Conservation (phyloP, 1,284 basidiomycete genomes). For the Meira miltonrushii region DNA sequence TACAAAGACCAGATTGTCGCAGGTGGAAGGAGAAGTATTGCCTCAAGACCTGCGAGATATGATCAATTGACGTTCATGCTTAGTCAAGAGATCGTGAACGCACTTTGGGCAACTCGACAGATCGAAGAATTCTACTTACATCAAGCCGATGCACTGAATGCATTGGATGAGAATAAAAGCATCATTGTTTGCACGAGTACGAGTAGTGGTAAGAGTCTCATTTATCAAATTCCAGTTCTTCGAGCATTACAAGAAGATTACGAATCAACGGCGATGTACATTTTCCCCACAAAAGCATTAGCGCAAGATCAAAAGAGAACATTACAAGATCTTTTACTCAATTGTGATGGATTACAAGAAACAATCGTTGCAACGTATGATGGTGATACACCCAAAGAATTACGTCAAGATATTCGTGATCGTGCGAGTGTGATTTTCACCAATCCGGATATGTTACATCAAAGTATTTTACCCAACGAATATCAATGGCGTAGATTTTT, state of each 20-base stretch:
- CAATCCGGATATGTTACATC: slow-evolving; percentile 72
- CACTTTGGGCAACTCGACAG: slow-evolving; percentile 63
- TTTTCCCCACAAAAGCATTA: slow-evolving; percentile 89
- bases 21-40: slow-evolving; percentile 41
- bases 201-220: slow-evolving; percentile 84
- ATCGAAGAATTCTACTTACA: slow-evolving; percentile 71
- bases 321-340: slow-evolving; percentile 57
- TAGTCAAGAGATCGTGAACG: slow-evolving; percentile 58
- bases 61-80: slow-evolving; percentile 34
- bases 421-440: slow-evolving; percentile 57
- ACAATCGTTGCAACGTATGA: slow-evolving; percentile 73
- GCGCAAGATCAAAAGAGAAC: slow-evolving; percentile 74
- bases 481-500: slow-evolving; percentile 72
- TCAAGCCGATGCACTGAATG: slow-evolving; percentile 71
- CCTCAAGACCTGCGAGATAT: slow-evolving; percentile 26
- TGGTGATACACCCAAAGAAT: slow-evolving; percentile 74
- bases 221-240: slow-evolving; percentile 68
- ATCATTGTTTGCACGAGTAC: slow-evolving; percentile 87
- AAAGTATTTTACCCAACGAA: slow-evolving; percentile 77
- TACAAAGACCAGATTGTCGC: slow-evolving; percentile 51
- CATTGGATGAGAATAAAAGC: slow-evolving; percentile 62
- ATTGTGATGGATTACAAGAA: slow-evolving; percentile 64
- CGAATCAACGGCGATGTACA: slow-evolving; percentile 69
- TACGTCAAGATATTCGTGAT: slow-evolving; percentile 53
- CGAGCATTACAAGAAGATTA: slow-evolving; percentile 64